Evolutionary conservation across 1,139 yeast genomes (phyloP).

Genomic region (Pichiaceae sp.): DNA sequence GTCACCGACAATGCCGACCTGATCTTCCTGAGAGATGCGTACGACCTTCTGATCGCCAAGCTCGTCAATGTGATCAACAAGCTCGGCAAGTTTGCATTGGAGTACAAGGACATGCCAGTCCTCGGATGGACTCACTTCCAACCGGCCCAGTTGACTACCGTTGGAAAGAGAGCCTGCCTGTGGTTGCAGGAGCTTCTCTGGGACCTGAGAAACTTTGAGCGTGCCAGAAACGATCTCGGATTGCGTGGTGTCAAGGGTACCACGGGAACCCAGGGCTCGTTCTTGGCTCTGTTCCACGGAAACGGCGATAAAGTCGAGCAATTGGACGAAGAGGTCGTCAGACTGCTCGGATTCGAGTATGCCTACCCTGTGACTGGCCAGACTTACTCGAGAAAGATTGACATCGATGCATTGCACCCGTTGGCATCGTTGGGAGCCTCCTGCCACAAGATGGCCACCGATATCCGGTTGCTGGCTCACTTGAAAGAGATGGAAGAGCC

Average conservation of each 20-base stretch:
- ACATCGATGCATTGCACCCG: slow-evolving; percentile 88
- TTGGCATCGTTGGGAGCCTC: slow-evolving; percentile 93
- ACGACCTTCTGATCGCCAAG: slow-evolving; percentile 87
- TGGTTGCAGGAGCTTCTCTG: slow-evolving; percentile 97
- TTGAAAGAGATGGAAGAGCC: slow-evolving; percentile 98
- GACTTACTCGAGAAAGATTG: slow-evolving; percentile 96
- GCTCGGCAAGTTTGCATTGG: slow-evolving; percentile 76
- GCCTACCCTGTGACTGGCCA: slow-evolving; percentile 98
- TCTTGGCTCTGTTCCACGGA: slow-evolving; percentile 90
- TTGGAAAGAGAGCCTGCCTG: slow-evolving; percentile 94
- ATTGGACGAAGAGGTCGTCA: slow-evolving; percentile 85
- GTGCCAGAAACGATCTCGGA: slow-evolving; percentile 96
- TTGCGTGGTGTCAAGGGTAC: slow-evolving; percentile 99
- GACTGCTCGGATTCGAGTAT: slow-evolving; percentile 84
- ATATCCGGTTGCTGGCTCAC: slow-evolving; percentile 90
- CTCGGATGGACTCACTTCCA: slow-evolving; percentile 99
- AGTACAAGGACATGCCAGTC: slow-evolving; percentile 92
- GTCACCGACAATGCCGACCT: slow-evolving; percentile 98
- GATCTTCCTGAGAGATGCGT: slow-evolving; percentile 91
- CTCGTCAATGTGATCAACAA: slow-evolving; percentile 92
- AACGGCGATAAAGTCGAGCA: slow-evolving; percentile 93
- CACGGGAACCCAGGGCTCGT: slow-evolving; percentile 98
- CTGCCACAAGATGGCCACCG: slow-evolving; percentile 97
- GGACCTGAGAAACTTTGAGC: slow-evolving; percentile 92
- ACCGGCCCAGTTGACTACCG: slow-evolving; percentile 98